Percentiles rank a stretch among this genome's conserved stretches.
phyloP scores from a whole-genome alignment of 805 yeast species.

The Wickerhamiella azymoides region DNA sequence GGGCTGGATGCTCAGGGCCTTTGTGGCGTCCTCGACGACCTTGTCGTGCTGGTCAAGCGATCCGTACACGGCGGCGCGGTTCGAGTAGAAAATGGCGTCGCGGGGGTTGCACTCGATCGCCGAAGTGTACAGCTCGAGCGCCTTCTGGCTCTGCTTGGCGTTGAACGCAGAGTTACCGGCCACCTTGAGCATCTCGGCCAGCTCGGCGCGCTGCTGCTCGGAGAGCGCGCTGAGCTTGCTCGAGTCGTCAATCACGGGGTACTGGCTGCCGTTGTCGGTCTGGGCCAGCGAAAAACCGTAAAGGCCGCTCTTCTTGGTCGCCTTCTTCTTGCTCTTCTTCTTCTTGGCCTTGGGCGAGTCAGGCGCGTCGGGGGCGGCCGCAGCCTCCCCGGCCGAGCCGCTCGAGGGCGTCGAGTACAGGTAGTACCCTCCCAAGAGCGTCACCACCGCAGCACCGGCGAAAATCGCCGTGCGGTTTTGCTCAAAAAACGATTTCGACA shows the following conservation, averaged over 20 bases:
- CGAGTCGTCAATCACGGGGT: slow-evolving; percentile 24
- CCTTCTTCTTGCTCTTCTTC: slow-evolving; percentile 35
- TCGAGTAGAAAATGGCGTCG: slow-evolving; percentile 86
- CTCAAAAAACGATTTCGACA: slow-evolving; percentile 26
- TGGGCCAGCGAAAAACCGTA: slow-evolving; percentile 20
- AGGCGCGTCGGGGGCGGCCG: slow-evolving; percentile 11
- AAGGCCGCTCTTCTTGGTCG: slow-evolving; percentile 18
- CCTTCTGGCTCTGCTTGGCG: slow-evolving; percentile 52
- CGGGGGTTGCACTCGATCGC: slow-evolving; percentile 55
- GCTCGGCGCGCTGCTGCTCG: slow-evolving; percentile 30
- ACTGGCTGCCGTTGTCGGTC: slow-evolving; percentile 22
- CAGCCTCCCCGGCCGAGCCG: no score
- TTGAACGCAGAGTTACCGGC: slow-evolving; percentile 78
- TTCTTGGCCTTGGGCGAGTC: slow-evolving; percentile 23
- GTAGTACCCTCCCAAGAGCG: slow-evolving; percentile 51
- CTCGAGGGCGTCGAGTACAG: slow-evolving; percentile 25
- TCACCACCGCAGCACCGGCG: slow-evolving; percentile 49
- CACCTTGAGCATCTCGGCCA: slow-evolving; percentile 65
- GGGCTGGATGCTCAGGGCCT: slow-evolving; percentile 74
- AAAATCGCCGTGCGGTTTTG: slow-evolving; percentile 50
- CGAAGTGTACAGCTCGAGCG: slow-evolving; percentile 62
- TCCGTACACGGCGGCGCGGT: slow-evolving; percentile 91
- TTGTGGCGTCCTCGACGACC: slow-evolving; percentile 76
- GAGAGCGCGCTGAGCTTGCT: slow-evolving; percentile 15
- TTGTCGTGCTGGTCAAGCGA: slow-evolving; percentile 67